phyloP scores from a whole-genome alignment of 2,329 filamentous ascomycete species.

The Alternaria novae-zelandiae region DNA sequence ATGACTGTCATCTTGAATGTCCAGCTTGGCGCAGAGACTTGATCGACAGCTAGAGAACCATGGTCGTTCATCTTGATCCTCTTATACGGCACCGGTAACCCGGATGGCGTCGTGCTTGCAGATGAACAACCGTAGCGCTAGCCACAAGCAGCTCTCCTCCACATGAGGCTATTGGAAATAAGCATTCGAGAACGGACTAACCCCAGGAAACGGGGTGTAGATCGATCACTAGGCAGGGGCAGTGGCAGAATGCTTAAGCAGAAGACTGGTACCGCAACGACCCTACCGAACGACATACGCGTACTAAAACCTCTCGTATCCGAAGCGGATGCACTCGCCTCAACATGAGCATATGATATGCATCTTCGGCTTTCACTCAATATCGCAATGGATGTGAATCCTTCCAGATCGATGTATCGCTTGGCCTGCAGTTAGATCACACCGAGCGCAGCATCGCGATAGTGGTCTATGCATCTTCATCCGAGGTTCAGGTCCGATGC shows the following conservation, averaged over 20 bases:
- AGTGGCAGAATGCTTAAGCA: conserved; percentile 23
- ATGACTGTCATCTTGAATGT: conserved; percentile 30
- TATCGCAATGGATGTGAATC: background rate
- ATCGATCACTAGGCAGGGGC: conserved; percentile 36
- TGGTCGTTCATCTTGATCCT: background rate
- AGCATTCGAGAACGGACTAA: conserved; percentile 31
- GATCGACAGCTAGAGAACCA: background rate
- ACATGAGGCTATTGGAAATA: conserved; percentile 31
- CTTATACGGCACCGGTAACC: conserved; percentile 36
- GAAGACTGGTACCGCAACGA: background rate
- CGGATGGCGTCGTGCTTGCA: conserved; percentile 25
- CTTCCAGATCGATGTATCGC: no score
- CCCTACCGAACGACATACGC: background rate
- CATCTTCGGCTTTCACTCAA: background rate
- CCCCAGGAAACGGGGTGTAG: conserved; percentile 31
- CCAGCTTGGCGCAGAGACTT: background rate
- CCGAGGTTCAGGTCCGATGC: conserved; percentile 2
- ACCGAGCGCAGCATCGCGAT: background rate
- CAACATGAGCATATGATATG: background rate
- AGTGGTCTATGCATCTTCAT: background rate
- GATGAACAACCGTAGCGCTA: conserved; percentile 23
- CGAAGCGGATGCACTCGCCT: background rate
- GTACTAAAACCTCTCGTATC: background rate
- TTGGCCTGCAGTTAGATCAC: background rate
- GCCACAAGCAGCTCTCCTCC: conserved; percentile 17